Evolutionary conservation across 768 basidiomycete species (phyloP), one percentile per base, ranked within the genome.

Genomic region (Krasilnikovozyma curviuscula): DNA sequence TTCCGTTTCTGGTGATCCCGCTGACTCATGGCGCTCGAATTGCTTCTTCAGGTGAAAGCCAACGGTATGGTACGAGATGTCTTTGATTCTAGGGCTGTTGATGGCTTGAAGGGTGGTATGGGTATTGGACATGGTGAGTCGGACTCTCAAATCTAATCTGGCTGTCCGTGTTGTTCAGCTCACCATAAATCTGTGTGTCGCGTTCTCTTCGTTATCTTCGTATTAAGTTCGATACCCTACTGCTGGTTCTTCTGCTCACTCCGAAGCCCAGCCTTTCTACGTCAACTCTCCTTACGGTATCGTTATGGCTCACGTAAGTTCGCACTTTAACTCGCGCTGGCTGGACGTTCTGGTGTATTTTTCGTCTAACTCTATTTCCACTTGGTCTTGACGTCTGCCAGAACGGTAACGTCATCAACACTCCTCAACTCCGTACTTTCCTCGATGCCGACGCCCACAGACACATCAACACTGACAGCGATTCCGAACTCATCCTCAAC

Each of bases 281-380:
- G 93, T 98, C 58, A 98, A 98, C 69, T 91, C 88, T n/a, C 93
- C 93, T 3, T 98, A 97, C 64, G 93, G 93, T 44, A 91, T 98
- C 60, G 85, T 89, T 53, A 81, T 98, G 61, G 93, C 84, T 18
- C 91, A 98, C 71, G 91, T 89, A 63, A 54, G 79, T 70, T 24
- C 39, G 39, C 23, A 32, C 24, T 32, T 23, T 21, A 24, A n/a
- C 16, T 27, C 5, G 9, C 28, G 3, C 10, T 32, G 14, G 12
- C 23, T 18, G n/a, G 25, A 24, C n/a, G 25, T 10, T 3, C 10
- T 24, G 2, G 3, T 19, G 14, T 13, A 30, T 34, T 19, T 13
- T 27, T 7, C 42, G 30, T 44, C 7, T 19, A n/a, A 16, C 41
- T 21, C 30, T 21, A 3, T 14, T 28, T 35, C 33, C 21, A 16